Percentiles rank a stretch among this genome's conserved stretches.
Evolutionary conservation across 1,284 basidiomycete genomes (phyloP).

Genomic region (Ustilago curta): DNA sequence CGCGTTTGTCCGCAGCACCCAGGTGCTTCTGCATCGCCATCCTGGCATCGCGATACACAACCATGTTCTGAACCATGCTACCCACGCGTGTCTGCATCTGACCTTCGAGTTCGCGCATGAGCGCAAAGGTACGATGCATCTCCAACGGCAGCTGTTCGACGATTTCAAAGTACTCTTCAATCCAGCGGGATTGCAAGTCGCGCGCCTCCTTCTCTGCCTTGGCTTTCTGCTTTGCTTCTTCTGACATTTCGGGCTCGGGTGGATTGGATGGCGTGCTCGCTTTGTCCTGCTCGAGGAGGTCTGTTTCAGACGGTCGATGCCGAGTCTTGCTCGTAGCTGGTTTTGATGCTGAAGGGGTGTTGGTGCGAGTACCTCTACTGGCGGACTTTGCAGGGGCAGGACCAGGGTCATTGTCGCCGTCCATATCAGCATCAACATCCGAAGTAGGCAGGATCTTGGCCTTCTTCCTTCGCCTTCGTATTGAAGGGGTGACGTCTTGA

Average conservation of each 20-base stretch:
- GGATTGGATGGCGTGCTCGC: not conserved
- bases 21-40: constrained; percentile 24
- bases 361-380: constrained; percentile 12
- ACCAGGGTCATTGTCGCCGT: not conserved
- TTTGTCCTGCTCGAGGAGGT: not conserved
- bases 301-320: not conserved
- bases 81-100: constrained; percentile 72
- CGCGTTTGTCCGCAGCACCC: not conserved
- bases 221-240: constrained; percentile 36
- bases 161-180: constrained; percentile 70
- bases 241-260: constrained; percentile 24
- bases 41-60: constrained; percentile 39
- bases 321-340: constrained; percentile 10
- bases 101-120: constrained; percentile 84
- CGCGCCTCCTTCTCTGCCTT: constrained; percentile 42
- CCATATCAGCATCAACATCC: constrained; percentile 12
- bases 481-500: constrained; percentile 28
- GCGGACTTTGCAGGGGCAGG: not conserved
- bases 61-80: constrained; percentile 26
- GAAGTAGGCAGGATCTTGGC: constrained; percentile 16
- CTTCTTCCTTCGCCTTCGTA: constrained; percentile 15
- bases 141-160: constrained; percentile 88
- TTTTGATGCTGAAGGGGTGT: constrained; percentile 2
- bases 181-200: constrained; percentile 58
- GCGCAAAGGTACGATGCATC: constrained; percentile 80